A percentile compares a stretch with the other conserved stretches of the same genome.
Conservation (phyloP, 176 grass and related monocot genomes). For the Cocos nucifera region DNA sequence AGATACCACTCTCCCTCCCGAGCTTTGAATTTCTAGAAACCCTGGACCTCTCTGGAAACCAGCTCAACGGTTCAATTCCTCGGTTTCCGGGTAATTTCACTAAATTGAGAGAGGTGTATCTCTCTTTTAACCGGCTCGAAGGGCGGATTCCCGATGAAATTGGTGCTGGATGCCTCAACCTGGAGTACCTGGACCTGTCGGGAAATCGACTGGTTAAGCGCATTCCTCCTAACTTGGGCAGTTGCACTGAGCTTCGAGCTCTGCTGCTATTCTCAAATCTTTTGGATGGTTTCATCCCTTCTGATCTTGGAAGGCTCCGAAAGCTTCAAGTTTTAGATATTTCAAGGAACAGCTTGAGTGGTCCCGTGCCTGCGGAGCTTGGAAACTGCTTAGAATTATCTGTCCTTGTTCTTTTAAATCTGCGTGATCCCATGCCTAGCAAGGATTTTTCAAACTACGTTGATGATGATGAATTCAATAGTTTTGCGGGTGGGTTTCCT, state of each 20-base stretch:
- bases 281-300: constrained; percentile 64
- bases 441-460: no score
- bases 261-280: constrained; percentile 63
- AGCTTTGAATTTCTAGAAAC: constrained; percentile 37
- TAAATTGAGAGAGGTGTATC: constrained; percentile 42
- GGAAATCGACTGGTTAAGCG: constrained; percentile 60
- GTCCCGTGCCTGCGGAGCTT: constrained; percentile 56
- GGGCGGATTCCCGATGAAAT: constrained; percentile 63
- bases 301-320: constrained; percentile 50
- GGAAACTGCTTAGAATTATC: constrained; percentile 60
- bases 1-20: constrained; percentile 52
- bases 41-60: constrained; percentile 73
- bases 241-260: constrained; percentile 44
- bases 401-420: constrained; percentile 65
- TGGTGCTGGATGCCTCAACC: constrained; percentile 34
- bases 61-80: constrained; percentile 64
- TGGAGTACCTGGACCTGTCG: constrained; percentile 63
- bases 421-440: constrained; percentile 16
- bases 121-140: constrained; percentile 56
- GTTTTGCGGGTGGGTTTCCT: constrained; percentile 16
- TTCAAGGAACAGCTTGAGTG: constrained; percentile 79
- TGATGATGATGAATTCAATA: no score
- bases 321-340: constrained; percentile 64
- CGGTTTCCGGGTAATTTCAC: constrained; percentile 27
- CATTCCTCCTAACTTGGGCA: constrained; percentile 63